Percentiles rank a stretch among this genome's conserved stretches.
Evolutionary conservation across 345 rosid species (phyloP).

Genomic region (Acer yangbiense): DNA sequence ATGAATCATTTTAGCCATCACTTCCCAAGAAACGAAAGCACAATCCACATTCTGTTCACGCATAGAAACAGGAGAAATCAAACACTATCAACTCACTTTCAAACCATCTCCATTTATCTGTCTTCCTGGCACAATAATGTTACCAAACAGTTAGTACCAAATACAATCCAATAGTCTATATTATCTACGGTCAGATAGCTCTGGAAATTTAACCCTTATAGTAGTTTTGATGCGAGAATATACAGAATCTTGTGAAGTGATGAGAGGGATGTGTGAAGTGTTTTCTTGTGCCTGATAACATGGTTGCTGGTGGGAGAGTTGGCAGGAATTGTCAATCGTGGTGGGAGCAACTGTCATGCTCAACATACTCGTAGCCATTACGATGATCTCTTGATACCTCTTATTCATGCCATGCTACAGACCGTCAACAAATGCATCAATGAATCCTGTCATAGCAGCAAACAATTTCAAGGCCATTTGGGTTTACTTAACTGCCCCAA

Average conservation of each 20-base stretch:
- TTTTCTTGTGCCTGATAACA: neutral
- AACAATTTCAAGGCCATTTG: constrained; percentile 82
- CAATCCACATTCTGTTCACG: too few relatives aligned
- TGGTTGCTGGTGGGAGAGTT: constrained; percentile 76
- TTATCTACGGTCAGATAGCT: too few relatives aligned
- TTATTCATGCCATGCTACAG: constrained; percentile 33
- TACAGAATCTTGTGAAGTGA: constrained; percentile 18
- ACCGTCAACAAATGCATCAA: constrained; percentile 71
- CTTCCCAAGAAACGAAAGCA: too few relatives aligned
- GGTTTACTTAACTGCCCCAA: constrained; percentile 82
- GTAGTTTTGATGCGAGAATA: neutral
- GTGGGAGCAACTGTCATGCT: constrained; percentile 95
- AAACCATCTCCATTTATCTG: neutral
- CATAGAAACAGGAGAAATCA: too few relatives aligned
- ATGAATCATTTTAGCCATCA: too few relatives aligned
- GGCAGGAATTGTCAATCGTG: constrained; percentile 89
- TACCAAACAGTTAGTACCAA: too few relatives aligned
- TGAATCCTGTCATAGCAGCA: constrained; percentile 87
- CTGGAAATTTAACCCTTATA: neutral
- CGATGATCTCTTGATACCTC: neutral
- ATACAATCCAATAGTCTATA: too few relatives aligned
- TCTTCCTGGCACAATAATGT: too few relatives aligned
- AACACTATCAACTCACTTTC: neutral
- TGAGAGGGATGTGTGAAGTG: neutral
- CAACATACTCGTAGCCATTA: constrained; percentile 69